These are phyloP conservation scores for Colletotrichum graminicola DNA, from an alignment of 2,329 filamentous ascomycete genomes.

Conservation along the genomic window DNA sequence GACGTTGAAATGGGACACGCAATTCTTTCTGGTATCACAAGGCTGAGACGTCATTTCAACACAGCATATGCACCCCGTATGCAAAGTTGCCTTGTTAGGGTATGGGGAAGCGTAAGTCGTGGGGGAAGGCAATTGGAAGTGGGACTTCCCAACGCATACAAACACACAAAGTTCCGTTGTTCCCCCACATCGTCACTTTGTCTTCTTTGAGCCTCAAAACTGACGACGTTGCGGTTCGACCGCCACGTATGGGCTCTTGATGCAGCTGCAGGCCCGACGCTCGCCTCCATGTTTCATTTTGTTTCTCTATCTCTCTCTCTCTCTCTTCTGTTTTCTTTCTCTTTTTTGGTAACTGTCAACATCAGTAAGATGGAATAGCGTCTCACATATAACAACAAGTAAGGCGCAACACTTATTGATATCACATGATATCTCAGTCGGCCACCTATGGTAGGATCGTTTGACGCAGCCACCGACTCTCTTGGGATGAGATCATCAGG, in stretches of 20 bases:
- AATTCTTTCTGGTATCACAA: conserved; percentile 44
- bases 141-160: conserved; percentile 33
- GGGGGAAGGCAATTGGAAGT: conserved; percentile 36
- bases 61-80: conserved; percentile 42
- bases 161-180: conserved; percentile 33
- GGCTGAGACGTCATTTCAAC: conserved; percentile 46
- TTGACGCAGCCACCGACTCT: conserved; percentile 9
- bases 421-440: conserved; percentile 24
- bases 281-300: background rate
- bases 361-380: background rate
- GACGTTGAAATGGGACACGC: conserved; percentile 24
- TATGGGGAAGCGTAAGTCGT: conserved; percentile 41
- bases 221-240: conserved; percentile 13
- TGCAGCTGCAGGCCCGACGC: background rate
- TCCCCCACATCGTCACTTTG: conserved; percentile 39
- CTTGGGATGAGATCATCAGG: conserved; percentile 24
- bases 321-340: too few species aligned
- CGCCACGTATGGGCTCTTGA: background rate
- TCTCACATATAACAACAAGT: background rate
- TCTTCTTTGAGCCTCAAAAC: conserved; percentile 39
- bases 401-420: background rate
- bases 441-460: conserved; percentile 3
- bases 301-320: background rate
- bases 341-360: background rate
- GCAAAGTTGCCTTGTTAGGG: conserved; percentile 41